Evolutionary conservation across 2,329 filamentous ascomycete species (phyloP).

Genomic region (Magnaporthiopsis rhizophila): DNA sequence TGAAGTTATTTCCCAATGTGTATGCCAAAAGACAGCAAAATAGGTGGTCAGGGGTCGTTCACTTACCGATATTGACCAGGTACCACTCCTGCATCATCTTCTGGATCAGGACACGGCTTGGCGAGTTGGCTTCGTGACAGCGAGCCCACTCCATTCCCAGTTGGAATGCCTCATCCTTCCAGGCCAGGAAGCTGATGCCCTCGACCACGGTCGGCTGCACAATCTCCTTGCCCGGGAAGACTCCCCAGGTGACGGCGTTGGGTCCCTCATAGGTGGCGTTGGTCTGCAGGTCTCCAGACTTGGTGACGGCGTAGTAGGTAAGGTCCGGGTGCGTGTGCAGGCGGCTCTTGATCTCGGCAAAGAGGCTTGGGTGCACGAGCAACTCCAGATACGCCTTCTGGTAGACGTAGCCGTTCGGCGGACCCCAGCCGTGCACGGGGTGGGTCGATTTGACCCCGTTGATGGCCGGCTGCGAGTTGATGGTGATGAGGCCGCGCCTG

Average conservation of each 20-base stretch:
- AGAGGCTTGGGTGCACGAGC: slow-evolving; percentile 72
- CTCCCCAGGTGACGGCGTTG: slow-evolving; percentile 98
- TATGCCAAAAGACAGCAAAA: slow-evolving; percentile 1
- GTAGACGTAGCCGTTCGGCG: slow-evolving; percentile 91
- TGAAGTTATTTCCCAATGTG: no score
- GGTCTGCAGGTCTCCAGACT: slow-evolving; percentile 70
- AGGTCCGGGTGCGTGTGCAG: slow-evolving; percentile 73
- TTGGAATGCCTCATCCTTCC: slow-evolving; percentile 96
- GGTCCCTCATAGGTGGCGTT: slow-evolving; percentile 81
- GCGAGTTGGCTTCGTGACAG: slow-evolving; percentile 70
- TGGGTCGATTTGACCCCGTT: slow-evolving; percentile 85
- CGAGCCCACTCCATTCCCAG: slow-evolving; percentile 90
- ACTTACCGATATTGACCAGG: slow-evolving; percentile 85
- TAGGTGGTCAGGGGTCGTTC: no score
- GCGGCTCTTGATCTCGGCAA: slow-evolving; percentile 67
- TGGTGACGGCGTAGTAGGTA: slow-evolving; percentile 91
- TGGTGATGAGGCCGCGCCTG: slow-evolving; percentile 77
- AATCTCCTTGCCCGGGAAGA: slow-evolving; percentile 97
- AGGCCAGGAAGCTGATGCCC: slow-evolving; percentile 92
- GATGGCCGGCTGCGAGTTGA: slow-evolving; percentile 96
- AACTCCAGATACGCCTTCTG: slow-evolving; percentile 97
- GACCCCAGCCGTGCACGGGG: slow-evolving; percentile 87
- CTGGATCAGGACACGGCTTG: slow-evolving; percentile 73
- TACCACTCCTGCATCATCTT: slow-evolving; percentile 86
- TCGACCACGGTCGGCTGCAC: slow-evolving; percentile 99